Base-by-base conservation (phyloP, 2,329 filamentous ascomycete genomes). In the Colletotrichum siamense region DNA sequence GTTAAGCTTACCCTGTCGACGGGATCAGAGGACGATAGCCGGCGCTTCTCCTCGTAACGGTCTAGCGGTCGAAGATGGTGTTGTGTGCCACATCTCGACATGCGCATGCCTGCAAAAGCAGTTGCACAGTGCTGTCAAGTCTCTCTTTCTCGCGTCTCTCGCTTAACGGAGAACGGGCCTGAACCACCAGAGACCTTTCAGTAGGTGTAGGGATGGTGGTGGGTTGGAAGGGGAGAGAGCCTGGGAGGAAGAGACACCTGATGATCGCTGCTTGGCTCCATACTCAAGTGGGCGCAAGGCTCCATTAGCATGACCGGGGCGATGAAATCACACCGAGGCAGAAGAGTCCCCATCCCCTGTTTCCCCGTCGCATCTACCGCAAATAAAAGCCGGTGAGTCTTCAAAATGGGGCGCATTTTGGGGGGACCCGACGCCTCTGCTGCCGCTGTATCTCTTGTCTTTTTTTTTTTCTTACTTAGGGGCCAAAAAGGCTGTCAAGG, bases 371-470 rank as follows among this genome's bases (percentile, higher is more conserved):
- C 57, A 59, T 65, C 34, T 59, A 57, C 70, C 26, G 70, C 73
- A 44, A 64, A 49, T 64, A 59, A 75, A 44, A 57, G 64, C 73
- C 69, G 44, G 57, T 75, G 69, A 76, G 73, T 73, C 63, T 76
- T 73, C 63, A 63, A 59, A 36, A 73, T 64, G 70, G 70, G 70
- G 59, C 65, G 22, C 63, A 9, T 52, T 22, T 49, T 22, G 6
- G 44, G 22, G 34, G 52, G 12, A 34, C 10, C 15, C 65, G 24
- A 44, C 52, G 16, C 52, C 15, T 24, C 26, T 22, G 26, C 49
- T 68, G 55, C 26, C 55, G 16, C 55, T 59, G 55, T 59, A 59
- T 26, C 24, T 30, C 6, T 16, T 18, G 24, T 30, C n/a, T 49
- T 49, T 49, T 49, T n/a, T 12, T 39, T 10, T 18, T 12, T 6